A percentile compares a stretch with the other conserved stretches of the same genome.
phyloP scores from a whole-genome alignment of 2,329 filamentous ascomycete genomes.

The Ilyonectria destructans region DNA sequence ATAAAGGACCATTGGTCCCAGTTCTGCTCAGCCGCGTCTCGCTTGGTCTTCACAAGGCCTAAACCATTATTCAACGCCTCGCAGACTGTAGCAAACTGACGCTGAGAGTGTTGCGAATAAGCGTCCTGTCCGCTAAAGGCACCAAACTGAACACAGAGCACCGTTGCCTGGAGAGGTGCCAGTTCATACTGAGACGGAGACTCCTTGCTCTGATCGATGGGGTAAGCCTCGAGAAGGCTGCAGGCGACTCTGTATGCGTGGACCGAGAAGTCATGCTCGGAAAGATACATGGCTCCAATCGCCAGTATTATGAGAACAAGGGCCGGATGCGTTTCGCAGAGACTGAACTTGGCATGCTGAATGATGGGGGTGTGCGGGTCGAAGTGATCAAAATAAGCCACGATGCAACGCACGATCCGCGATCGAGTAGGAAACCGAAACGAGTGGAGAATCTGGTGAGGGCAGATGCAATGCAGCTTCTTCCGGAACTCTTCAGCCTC shows the following conservation, averaged over 20 bases:
- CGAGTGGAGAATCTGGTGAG: background rate
- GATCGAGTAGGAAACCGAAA: background rate
- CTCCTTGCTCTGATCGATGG: background rate
- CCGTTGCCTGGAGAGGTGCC: background rate
- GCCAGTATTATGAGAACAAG: background rate
- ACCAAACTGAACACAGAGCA: background rate
- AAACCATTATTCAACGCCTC: background rate
- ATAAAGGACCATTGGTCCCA: conserved; percentile 7
- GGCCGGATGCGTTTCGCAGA: background rate
- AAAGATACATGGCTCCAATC: background rate
- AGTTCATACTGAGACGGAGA: background rate
- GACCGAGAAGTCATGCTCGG: conserved; percentile 1
- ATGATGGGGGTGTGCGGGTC: conserved; percentile 5
- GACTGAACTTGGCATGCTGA: conserved; percentile 4
- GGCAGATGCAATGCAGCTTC: conserved; percentile 1
- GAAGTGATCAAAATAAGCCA: conserved; percentile 6
- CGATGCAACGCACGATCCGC: conserved; percentile 2
- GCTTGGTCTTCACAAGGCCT: background rate
- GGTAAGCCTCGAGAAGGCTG: background rate
- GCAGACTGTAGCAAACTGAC: background rate
- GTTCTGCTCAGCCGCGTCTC: background rate
- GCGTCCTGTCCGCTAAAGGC: background rate
- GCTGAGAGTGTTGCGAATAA: background rate
- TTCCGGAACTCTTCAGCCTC: conserved; percentile 5
- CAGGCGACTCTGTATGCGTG: background rate